These are phyloP conservation scores for Hanseniaspora sp. DNA, from an alignment of 1,139 yeast species.

Conservation along the genomic window DNA sequence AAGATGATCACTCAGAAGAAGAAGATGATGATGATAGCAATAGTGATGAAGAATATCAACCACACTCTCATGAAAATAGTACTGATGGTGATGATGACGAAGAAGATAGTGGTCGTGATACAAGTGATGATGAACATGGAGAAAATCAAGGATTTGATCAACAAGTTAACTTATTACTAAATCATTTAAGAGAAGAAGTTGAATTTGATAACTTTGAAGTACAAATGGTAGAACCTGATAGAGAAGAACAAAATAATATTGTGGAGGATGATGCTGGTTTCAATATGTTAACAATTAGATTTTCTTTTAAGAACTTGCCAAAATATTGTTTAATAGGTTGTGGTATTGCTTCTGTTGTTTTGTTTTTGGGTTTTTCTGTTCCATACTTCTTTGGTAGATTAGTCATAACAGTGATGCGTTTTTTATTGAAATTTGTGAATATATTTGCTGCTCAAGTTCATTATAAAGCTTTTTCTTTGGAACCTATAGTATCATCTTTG, in stretches of 20 bases:
- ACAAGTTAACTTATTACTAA: conserved; percentile 16
- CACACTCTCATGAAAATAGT: conserved; percentile 15
- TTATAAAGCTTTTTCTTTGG: conserved; percentile 3
- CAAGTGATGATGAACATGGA: conserved; percentile 17
- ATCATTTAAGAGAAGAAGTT: background rate
- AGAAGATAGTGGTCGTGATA: conserved; percentile 19
- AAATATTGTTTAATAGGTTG: background rate
- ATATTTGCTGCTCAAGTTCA: background rate
- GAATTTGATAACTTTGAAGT: background rate
- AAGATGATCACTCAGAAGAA: conserved; percentile 15
- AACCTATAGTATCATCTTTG: conserved; percentile 25
- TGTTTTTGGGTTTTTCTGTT: conserved; percentile 3
- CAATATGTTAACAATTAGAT: background rate
- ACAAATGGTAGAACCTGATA: background rate
- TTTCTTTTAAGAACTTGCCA: conserved; percentile 3
- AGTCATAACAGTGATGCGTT: conserved; percentile 22
- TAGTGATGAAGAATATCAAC: conserved; percentile 10
- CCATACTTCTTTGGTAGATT: conserved; percentile 20
- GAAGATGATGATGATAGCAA: conserved; percentile 1
- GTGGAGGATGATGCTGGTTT: background rate
- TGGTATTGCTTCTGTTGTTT: background rate
- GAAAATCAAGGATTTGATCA: conserved; percentile 18
- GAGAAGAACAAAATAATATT: background rate
- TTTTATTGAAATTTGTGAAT: conserved; percentile 1
- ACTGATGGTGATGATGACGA: conserved; percentile 16